Percentiles rank a stretch among this genome's conserved stretches.
These are phyloP conservation scores for Aureobasidium sp. DNA, from an alignment of 2,329 filamentous ascomycete species.

Conservation along the genomic window DNA sequence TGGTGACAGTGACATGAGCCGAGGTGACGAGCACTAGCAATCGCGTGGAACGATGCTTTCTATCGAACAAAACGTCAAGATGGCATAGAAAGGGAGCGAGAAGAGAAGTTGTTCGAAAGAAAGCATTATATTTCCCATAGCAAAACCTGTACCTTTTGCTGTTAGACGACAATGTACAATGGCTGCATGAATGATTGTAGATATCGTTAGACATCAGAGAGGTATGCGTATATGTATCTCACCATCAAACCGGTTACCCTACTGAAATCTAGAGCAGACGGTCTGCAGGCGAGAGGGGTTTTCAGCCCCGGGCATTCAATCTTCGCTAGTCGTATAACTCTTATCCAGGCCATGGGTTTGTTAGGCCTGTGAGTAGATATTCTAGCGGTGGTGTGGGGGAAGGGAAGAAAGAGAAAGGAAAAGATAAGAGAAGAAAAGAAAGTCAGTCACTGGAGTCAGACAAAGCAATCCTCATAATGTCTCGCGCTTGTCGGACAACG, in stretches of 20 bases:
- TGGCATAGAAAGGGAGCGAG: too few relatives aligned
- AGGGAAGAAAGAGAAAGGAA: background rate
- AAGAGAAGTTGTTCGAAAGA: too few relatives aligned
- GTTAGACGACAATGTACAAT: background rate
- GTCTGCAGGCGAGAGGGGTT: constrained; percentile 68
- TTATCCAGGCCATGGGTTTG: constrained; percentile 53
- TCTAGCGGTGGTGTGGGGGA: constrained; percentile 48
- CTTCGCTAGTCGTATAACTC: constrained; percentile 94
- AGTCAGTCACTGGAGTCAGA: background rate
- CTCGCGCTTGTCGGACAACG: background rate
- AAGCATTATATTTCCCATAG: background rate
- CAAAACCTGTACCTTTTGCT: background rate
- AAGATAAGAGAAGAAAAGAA: background rate
- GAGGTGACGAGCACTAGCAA: too few relatives aligned
- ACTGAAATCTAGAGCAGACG: constrained; percentile 49
- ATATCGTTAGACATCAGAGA: constrained; percentile 5
- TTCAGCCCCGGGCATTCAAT: constrained; percentile 49
- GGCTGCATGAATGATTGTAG: background rate
- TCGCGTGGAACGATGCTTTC: too few relatives aligned
- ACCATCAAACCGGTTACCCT: constrained; percentile 74
- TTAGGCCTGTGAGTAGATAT: constrained; percentile 77
- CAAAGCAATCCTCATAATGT: background rate
- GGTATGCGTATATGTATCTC: constrained; percentile 52
- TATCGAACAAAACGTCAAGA: too few relatives aligned
- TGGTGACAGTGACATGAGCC: too few relatives aligned